These are phyloP conservation scores for Thermoascus crustaceus DNA, from an alignment of 2,329 filamentous ascomycete species.

Conservation along the genomic window DNA sequence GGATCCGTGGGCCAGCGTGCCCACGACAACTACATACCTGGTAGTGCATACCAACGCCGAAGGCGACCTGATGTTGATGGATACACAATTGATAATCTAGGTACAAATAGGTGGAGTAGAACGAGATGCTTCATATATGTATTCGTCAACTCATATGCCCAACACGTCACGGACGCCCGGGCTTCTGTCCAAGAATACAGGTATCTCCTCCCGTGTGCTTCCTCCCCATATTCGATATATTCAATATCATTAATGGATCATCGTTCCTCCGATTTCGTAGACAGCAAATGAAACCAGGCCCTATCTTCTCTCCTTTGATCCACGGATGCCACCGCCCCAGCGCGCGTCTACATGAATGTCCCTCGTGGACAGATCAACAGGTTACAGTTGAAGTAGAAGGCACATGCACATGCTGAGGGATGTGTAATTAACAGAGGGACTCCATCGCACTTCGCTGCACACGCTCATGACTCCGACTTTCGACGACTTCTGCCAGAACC, in stretches of 20 bases:
- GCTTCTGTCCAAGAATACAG: slow-evolving; percentile 15
- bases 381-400: neutral
- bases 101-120: slow-evolving; percentile 4
- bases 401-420: no score
- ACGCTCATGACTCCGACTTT: slow-evolving; percentile 18
- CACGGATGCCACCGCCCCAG: neutral
- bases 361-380: neutral
- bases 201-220: slow-evolving; percentile 11
- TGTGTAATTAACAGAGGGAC: no score
- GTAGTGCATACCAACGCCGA: no score
- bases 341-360: no score
- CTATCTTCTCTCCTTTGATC: neutral
- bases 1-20: no score
- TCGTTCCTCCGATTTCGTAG: slow-evolving; percentile 4
- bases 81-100: neutral
- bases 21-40: no score
- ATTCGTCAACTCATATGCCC: slow-evolving; percentile 22
- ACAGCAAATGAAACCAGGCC: slow-evolving; percentile 2
- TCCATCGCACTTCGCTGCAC: neutral
- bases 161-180: slow-evolving; percentile 21
- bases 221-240: slow-evolving; percentile 11
- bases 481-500: slow-evolving; percentile 30
- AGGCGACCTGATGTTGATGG: no score
- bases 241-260: slow-evolving; percentile 4
- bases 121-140: slow-evolving; percentile 16